These are phyloP conservation scores for Phycomyces blakesleeanus DNA, from an alignment of 192 early-diverging fungal species.

Conservation along the genomic window DNA sequence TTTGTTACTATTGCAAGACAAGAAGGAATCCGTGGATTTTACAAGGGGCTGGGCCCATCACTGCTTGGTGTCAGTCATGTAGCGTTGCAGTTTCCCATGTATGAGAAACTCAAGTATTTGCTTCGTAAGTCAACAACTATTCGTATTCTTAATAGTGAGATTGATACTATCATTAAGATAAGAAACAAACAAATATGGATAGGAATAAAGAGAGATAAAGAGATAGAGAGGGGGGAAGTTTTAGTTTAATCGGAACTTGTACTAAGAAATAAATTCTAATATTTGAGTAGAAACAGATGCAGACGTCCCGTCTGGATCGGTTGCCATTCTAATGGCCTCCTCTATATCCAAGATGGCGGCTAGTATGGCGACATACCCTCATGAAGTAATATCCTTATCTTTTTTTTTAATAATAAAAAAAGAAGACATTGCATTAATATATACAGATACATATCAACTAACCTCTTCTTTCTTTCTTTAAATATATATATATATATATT, in stretches of 20 bases:
- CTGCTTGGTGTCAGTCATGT: constrained; percentile 91
- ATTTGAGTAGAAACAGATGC: constrained; percentile 10
- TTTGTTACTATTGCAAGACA: constrained; percentile 66
- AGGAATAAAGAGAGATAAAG: too few species aligned
- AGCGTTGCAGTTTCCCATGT: constrained; percentile 93
- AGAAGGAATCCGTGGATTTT: constrained; percentile 83
- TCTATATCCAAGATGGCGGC: constrained; percentile 89
- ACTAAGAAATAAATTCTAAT: too few species aligned
- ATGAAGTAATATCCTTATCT: too few species aligned
- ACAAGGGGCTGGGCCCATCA: constrained; percentile 89
- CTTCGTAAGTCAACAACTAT: constrained; percentile 55
- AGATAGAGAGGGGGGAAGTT: too few species aligned
- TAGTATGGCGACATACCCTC: constrained; percentile 87
- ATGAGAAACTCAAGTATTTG: constrained; percentile 81
- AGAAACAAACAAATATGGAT: too few species aligned
- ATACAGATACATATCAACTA: too few species aligned
- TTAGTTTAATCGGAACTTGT: too few species aligned
- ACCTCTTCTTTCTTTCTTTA: too few species aligned
- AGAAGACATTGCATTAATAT: not conserved
- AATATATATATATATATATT: too few species aligned
- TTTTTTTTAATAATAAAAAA: too few species aligned
- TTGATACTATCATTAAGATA: too few species aligned
- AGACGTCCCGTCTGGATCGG: constrained; percentile 12
- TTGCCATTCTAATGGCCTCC: constrained; percentile 73
- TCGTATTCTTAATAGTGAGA: too few species aligned